Evolutionary conservation across 495 filamentous ascomycete genomes (phyloP).

Genomic region (Massariosphaeria phaeospora): DNA sequence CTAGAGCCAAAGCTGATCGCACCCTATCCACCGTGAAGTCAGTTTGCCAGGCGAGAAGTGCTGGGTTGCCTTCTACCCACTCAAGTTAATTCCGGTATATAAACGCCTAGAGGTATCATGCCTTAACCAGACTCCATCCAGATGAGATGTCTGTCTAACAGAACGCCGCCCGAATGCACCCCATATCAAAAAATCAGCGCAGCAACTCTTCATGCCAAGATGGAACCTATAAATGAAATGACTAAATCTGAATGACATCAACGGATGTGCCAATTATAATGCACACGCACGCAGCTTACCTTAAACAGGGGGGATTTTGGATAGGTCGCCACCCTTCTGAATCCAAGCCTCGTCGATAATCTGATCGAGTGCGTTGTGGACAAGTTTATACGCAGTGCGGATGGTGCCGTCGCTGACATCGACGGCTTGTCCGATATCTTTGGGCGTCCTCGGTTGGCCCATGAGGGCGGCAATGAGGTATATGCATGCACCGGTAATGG

Average conservation of each 20-base stretch:
- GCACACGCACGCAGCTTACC: neutral
- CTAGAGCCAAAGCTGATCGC: too few relatives aligned
- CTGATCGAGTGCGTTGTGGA: slow-evolving; percentile 66
- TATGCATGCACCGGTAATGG: slow-evolving; percentile 89
- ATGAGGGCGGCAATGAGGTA: slow-evolving; percentile 87
- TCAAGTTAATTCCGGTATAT: too few relatives aligned
- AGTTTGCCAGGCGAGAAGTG: too few relatives aligned
- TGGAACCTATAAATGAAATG: neutral
- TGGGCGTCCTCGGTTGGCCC: slow-evolving; percentile 69
- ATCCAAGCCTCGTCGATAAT: slow-evolving; percentile 74
- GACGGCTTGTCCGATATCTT: slow-evolving; percentile 74
- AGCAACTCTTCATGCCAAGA: too few relatives aligned
- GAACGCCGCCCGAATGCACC: too few relatives aligned
- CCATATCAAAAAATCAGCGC: too few relatives aligned
- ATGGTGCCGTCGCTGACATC: slow-evolving; percentile 95
- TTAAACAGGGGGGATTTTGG: slow-evolving; percentile 54
- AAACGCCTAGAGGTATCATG: too few relatives aligned
- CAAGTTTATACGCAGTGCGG: slow-evolving; percentile 84
- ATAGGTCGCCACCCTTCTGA: slow-evolving; percentile 62
- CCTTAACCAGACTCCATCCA: too few relatives aligned
- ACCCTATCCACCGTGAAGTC: too few relatives aligned
- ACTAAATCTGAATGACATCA: neutral
- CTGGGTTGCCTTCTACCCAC: too few relatives aligned
- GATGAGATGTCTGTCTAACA: too few relatives aligned
- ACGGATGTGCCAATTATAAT: neutral